Evolutionary conservation across 192 early-diverging fungal genomes (phyloP).

Genomic region (Mortierella hygrophila): DNA sequence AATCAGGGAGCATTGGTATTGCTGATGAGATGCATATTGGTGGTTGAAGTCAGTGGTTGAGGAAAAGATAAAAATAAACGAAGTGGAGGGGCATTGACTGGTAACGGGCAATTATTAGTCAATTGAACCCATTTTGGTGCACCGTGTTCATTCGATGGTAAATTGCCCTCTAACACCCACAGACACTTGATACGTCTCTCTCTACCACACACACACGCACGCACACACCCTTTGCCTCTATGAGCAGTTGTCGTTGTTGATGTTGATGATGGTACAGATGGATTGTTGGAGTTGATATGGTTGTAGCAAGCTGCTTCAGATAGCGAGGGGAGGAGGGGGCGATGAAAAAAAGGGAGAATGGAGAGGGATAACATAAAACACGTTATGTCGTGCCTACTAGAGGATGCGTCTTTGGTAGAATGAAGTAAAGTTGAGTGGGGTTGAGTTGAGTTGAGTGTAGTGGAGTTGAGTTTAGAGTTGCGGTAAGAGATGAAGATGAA

Average conservation of each 20-base stretch:
- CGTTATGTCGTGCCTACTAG: no score
- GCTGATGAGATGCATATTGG: not conserved
- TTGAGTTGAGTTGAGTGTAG: not conserved
- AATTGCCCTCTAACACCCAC: not conserved
- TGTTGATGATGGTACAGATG: not conserved
- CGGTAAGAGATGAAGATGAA: no score
- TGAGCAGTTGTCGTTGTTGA: no score
- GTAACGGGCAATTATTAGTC: not conserved
- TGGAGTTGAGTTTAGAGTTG: not conserved
- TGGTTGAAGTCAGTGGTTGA: not conserved
- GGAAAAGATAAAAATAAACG: conserved; percentile 3
- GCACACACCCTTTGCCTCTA: no score
- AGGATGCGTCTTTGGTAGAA: no score
- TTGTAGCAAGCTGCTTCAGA: not conserved
- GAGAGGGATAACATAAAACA: not conserved
- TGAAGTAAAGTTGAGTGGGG: not conserved
- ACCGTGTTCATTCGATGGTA: not conserved
- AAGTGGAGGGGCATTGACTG: not conserved
- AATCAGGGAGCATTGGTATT: not conserved
- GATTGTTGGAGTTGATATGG: not conserved
- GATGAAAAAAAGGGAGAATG: not conserved
- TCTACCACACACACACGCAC: not conserved
- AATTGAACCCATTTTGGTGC: not conserved
- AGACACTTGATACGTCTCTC: not conserved
- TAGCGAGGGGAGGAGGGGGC: not conserved